Conservation (phyloP, 495 filamentous ascomycete species). For the Bryoglossum gracile region DNA sequence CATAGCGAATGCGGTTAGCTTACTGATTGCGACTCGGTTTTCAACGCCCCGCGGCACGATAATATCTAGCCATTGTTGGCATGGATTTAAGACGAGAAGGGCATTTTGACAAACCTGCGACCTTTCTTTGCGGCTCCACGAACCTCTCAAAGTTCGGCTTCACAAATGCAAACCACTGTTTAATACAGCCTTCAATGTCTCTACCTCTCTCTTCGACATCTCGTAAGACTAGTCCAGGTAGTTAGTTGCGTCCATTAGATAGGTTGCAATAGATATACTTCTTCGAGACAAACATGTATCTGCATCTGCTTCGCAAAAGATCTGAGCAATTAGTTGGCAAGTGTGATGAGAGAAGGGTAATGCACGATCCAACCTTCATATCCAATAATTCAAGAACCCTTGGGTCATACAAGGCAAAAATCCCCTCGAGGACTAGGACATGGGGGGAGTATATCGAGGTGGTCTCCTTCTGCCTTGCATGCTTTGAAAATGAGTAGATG, state of each 20-base stretch:
- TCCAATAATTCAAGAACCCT: conserved; percentile 82
- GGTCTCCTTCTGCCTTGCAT: conserved; percentile 70
- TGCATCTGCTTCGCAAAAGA: conserved; percentile 93
- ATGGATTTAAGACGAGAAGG: background rate
- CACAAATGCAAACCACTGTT: conserved; percentile 94
- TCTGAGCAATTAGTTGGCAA: conserved; percentile 36
- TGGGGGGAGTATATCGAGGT: conserved; percentile 92
- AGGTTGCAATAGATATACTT: no score
- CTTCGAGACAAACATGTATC: conserved; percentile 89
- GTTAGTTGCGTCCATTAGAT: no score
- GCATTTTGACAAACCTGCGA: conserved; percentile 47
- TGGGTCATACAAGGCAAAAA: conserved; percentile 86
- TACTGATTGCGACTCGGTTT: conserved; percentile 86
- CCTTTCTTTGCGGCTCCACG: conserved; percentile 81
- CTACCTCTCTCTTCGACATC: conserved; percentile 79
- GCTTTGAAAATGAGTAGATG: conserved; percentile 90
- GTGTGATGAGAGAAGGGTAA: background rate
- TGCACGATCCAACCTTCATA: conserved; percentile 57
- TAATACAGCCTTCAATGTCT: conserved; percentile 90
- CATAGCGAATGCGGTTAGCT: conserved; percentile 14
- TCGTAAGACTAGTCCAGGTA: conserved; percentile 70
- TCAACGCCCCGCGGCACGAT: conserved; percentile 93
- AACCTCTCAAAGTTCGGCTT: conserved; percentile 90
- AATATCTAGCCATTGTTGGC: conserved; percentile 53
- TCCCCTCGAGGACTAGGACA: conserved; percentile 91